Percentiles rank a stretch among this genome's conserved stretches.
These are phyloP conservation scores for Fusarium citri DNA, from an alignment of 2,329 filamentous ascomycete genomes.

Conservation along the genomic window DNA sequence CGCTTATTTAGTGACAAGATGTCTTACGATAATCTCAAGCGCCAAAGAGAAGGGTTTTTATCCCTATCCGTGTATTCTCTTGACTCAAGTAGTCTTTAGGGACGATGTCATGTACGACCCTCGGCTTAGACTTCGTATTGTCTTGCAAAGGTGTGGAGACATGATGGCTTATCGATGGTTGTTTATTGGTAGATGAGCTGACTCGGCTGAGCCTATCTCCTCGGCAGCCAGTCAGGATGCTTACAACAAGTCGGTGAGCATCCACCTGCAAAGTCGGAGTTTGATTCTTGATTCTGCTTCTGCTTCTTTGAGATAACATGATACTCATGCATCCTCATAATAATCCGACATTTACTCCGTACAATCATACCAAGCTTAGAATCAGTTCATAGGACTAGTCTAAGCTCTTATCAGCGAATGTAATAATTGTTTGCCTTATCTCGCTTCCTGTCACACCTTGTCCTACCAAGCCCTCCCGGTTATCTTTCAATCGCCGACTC, in stretches of 20 bases:
- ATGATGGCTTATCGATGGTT: rapidly evolving
- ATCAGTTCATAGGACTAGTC: not conserved
- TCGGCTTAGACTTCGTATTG: not conserved
- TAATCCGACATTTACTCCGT: too few relatives aligned
- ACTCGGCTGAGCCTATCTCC: slow-evolving; percentile 1
- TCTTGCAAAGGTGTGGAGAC: not conserved
- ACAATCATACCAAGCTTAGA: not conserved
- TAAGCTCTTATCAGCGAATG: not conserved
- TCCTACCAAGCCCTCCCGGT: not conserved
- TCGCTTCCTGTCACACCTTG: not conserved
- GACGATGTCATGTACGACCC: not conserved
- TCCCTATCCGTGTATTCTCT: not conserved
- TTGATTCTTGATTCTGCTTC: not conserved
- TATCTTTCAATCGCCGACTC: slow-evolving; percentile 27
- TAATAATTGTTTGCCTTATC: not conserved
- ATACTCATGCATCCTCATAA: not conserved
- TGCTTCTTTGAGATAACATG: slow-evolving; percentile 1
- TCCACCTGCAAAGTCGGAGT: not conserved
- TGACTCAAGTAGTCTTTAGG: rapidly evolving
- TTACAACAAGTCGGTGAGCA: not conserved
- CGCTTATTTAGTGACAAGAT: not conserved
- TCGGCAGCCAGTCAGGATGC: not conserved
- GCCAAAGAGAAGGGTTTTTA: rapidly evolving
- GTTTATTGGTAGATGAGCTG: not conserved
- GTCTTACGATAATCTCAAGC: not conserved